phyloP scores from a whole-genome alignment of 1,284 basidiomycete species.

The Ceratobasidium sp. region DNA sequence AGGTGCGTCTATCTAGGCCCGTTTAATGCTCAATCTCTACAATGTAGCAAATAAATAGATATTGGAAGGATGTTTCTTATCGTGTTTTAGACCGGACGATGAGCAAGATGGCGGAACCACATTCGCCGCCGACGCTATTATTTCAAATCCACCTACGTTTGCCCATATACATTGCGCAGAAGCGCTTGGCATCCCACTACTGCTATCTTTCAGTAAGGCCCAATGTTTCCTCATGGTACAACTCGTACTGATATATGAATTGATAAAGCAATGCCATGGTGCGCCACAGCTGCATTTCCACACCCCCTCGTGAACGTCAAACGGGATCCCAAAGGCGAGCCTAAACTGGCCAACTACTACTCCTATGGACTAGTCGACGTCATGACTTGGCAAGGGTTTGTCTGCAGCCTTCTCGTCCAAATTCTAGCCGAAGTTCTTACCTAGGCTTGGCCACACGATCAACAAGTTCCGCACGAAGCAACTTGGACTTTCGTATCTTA shows the following conservation, averaged over 20 bases:
- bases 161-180: slow-evolving; percentile 76
- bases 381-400: slow-evolving; percentile 71
- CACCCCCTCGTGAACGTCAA: slow-evolving; percentile 74
- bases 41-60: too few relatives aligned
- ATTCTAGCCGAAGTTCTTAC: too few relatives aligned
- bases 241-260: slow-evolving; percentile 62
- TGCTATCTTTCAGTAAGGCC: slow-evolving; percentile 70
- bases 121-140: slow-evolving; percentile 74
- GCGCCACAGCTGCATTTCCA: slow-evolving; percentile 71
- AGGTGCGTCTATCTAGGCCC: slow-evolving; percentile 59
- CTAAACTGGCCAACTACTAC: slow-evolving; percentile 67
- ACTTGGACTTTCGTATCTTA: too few relatives aligned
- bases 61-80: slow-evolving; percentile 69
- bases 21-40: too few relatives aligned
- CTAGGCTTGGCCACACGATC: too few relatives aligned
- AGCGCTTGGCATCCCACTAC: slow-evolving; percentile 71
- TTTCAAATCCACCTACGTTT: slow-evolving; percentile 75
- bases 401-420: background rate
- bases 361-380: slow-evolving; percentile 70
- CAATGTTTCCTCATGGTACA: slow-evolving; percentile 2
- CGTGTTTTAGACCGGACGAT: slow-evolving; percentile 66
- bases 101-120: slow-evolving; percentile 59
- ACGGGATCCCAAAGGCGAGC: slow-evolving; percentile 65
- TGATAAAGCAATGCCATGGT: slow-evolving; percentile 65
- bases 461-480: too few relatives aligned